Evolutionary conservation across 495 filamentous ascomycete species (phyloP).

Genomic region (Penicillium herquei): DNA sequence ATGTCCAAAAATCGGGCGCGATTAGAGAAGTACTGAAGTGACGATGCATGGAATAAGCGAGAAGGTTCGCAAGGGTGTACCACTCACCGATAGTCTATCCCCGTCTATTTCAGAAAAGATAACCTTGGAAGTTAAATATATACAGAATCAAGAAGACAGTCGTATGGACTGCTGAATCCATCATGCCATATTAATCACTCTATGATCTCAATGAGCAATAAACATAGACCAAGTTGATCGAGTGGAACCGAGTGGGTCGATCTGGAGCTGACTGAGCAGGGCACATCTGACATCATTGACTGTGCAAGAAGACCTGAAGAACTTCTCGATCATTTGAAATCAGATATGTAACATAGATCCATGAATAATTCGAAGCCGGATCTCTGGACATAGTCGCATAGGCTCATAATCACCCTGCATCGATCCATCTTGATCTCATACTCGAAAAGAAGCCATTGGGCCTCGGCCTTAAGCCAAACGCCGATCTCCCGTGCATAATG

Average conservation of each 20-base stretch:
- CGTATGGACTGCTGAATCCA: neutral
- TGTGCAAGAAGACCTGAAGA: neutral
- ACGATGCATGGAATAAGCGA: too few relatives aligned
- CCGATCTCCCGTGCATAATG: conserved; percentile 22
- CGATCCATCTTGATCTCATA: neutral
- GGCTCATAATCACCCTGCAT: neutral
- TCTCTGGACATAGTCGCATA: too few relatives aligned
- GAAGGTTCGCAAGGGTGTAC: neutral
- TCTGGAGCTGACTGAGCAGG: conserved; percentile 3
- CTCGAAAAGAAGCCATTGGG: neutral
- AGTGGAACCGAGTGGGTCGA: neutral
- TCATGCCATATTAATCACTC: neutral
- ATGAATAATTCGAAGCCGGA: neutral
- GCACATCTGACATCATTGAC: conserved; percentile 13
- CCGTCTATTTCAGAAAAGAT: too few relatives aligned
- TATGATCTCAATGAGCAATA: neutral
- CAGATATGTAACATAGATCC: neutral
- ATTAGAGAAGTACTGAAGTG: too few relatives aligned
- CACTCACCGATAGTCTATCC: neutral
- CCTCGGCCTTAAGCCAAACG: neutral
- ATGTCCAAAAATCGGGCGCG: too few relatives aligned
- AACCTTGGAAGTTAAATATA: too few relatives aligned
- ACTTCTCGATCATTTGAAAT: neutral
- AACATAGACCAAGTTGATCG: neutral
- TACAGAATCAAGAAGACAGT: neutral